A percentile compares a stretch with the other conserved stretches of the same genome.
Evolutionary conservation across 192 early-diverging fungal genomes (phyloP).

Genomic region (Gaertneriomyces semiglobifer): DNA sequence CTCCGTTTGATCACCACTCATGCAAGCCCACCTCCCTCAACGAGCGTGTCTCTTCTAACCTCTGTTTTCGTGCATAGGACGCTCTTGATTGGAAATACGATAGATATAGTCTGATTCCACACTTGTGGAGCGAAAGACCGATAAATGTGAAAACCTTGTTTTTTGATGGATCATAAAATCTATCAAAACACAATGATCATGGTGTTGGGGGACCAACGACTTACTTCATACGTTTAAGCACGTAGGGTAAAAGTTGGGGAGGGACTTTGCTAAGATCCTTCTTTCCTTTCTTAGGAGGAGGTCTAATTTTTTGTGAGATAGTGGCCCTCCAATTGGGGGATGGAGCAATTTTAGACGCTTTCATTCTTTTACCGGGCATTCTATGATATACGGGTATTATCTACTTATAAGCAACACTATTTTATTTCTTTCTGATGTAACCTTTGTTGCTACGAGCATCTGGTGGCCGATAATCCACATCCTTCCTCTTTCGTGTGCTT

Average conservation of each 20-base stretch:
- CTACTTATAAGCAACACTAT: neutral
- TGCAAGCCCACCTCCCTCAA: neutral
- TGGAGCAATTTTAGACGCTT: neutral
- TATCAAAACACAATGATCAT: too few species aligned
- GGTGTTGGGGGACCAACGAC: too few species aligned
- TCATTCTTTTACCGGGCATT: neutral
- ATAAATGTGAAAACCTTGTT: too few species aligned
- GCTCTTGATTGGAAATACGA: neutral
- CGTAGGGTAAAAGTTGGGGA: neutral
- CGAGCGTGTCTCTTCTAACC: neutral
- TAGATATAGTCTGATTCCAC: too few species aligned
- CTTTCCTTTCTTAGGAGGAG: neutral
- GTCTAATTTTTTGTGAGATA: neutral
- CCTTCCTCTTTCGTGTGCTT: neutral
- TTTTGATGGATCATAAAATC: too few species aligned
- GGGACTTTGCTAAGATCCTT: neutral
- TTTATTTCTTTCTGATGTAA: neutral
- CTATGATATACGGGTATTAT: neutral
- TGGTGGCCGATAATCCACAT: neutral
- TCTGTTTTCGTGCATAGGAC: neutral
- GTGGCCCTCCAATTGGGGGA: neutral
- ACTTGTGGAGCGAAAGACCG: too few species aligned
- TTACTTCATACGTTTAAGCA: neutral
- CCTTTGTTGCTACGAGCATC: conserved; percentile 1
- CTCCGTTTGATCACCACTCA: conserved; percentile 1